Conservation (phyloP, 2,329 filamentous ascomycete genomes). For the Penicillium sp. region DNA sequence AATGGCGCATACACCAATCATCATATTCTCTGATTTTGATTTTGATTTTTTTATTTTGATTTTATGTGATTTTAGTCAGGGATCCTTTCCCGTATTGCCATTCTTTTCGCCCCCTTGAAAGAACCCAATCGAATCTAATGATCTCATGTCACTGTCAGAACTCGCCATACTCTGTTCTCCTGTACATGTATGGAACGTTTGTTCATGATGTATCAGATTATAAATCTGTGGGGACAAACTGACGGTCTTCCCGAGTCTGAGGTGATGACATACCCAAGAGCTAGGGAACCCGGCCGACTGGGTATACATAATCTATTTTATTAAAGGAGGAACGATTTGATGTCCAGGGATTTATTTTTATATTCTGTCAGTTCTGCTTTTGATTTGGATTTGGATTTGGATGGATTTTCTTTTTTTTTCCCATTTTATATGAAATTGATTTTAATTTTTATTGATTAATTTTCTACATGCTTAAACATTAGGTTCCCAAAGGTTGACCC, state of each 20-base stretch:
- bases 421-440: background rate
- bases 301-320: background rate
- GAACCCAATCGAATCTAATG: conserved; percentile 3
- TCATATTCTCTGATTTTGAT: too few relatives aligned
- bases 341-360: background rate
- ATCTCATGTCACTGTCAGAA: conserved; percentile 13
- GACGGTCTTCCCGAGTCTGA: too few relatives aligned
- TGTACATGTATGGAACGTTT: background rate
- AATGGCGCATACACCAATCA: too few relatives aligned
- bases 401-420: background rate
- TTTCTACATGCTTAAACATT: background rate
- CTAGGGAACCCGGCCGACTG: background rate
- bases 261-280: background rate
- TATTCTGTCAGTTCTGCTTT: background rate
- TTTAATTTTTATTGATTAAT: background rate
- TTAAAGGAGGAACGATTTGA: background rate
- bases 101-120: background rate
- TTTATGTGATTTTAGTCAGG: background rate
- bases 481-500: background rate
- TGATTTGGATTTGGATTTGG: background rate
- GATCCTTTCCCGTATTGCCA: background rate
- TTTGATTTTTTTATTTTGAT: background rate
- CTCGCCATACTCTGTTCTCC: background rate
- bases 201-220: background rate
- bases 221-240: too few relatives aligned